Percentiles rank a stretch among this genome's conserved stretches.
Conservation (phyloP, 345 rosid genomes). For the Fremontodendron californicum region DNA sequence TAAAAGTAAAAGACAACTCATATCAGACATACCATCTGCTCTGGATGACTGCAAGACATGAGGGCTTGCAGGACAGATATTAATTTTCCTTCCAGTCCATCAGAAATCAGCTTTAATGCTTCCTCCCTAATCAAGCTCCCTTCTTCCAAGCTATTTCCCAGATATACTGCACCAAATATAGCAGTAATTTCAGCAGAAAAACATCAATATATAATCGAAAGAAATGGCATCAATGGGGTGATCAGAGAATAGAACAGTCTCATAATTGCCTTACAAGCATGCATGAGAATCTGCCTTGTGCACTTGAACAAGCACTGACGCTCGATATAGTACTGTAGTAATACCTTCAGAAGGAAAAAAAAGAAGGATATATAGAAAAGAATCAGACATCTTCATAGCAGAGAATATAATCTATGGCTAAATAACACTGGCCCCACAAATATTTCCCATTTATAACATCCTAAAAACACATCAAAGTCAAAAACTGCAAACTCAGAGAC, state of each 20-base stretch:
- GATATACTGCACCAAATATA: slow-evolving; percentile 51
- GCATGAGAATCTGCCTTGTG: slow-evolving; percentile 63
- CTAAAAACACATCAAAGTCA: neutral
- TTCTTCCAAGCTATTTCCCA: slow-evolving; percentile 42
- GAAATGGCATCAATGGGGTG: neutral
- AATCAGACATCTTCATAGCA: neutral
- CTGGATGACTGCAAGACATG: slow-evolving; percentile 57
- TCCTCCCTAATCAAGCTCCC: slow-evolving; percentile 40
- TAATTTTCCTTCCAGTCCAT: slow-evolving; percentile 70
- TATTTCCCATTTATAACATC: neutral
- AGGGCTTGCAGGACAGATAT: slow-evolving; percentile 54
- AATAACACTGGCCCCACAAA: neutral
- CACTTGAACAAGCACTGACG: slow-evolving; percentile 95
- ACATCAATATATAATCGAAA: neutral
- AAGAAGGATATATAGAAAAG: neutral
- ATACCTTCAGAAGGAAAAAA: slow-evolving; percentile 42
- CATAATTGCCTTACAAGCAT: slow-evolving; percentile 56
- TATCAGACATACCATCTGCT: slow-evolving; percentile 54
- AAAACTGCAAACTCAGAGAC: neutral
- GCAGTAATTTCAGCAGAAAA: neutral
- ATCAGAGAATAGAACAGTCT: neutral
- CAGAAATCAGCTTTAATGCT: slow-evolving; percentile 65
- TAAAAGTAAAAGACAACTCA: neutral
- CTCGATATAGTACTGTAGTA: slow-evolving; percentile 79
- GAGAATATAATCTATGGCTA: neutral